Base-by-base conservation (phyloP, 1,284 basidiomycete species). In the Irpex sp. region DNA sequence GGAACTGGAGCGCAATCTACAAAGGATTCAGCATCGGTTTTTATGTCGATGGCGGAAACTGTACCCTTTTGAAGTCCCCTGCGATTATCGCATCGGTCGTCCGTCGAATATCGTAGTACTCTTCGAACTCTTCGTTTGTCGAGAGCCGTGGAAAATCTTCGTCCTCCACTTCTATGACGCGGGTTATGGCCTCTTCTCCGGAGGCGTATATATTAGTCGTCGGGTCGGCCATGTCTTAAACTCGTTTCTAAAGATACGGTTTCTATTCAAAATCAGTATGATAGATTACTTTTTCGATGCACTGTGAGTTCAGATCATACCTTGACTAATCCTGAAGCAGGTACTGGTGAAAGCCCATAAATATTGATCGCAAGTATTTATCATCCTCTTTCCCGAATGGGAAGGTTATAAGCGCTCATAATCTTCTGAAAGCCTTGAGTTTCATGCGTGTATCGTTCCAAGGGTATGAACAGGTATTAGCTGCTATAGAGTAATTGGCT, bases 1-100 rank as follows among this genome's bases (percentile, higher is more conserved):
- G 96, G 69, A 99, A 98, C 75, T 99, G 97, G 8, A 99, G 83
- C 0, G 94, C 95, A 60, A 95, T 86, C 92, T 95, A 57, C 19
- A 36, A 6, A 5, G 21, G 5, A 55, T 3, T n/a, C 61, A 15
- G 54, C 8, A 13, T 9, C 49, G 54, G 26, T n/a, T 26, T 34
- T 37, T 8, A 26, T 11, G 19, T 5, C 48, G n/a, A 9, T 2
- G 1, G 9, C 7, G 31, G 38, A 61, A 54, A 21, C 67, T 82
- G 61, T 65, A 91, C 91, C 71, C 87, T 79, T 71, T 84, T 85
- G 73, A 82, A 89, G 64, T 81, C 75, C 7, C 82, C 82, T 21
- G 76, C 70, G 44, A 79, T 64, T 57, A 92, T 85, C 64, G 84
- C 80, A 11, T 77, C 67, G 0, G 77, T 79, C 0, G 87, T 90